Base-by-base conservation (phyloP, 2,329 filamentous ascomycete species). In the Aspergillus terreus region DNA sequence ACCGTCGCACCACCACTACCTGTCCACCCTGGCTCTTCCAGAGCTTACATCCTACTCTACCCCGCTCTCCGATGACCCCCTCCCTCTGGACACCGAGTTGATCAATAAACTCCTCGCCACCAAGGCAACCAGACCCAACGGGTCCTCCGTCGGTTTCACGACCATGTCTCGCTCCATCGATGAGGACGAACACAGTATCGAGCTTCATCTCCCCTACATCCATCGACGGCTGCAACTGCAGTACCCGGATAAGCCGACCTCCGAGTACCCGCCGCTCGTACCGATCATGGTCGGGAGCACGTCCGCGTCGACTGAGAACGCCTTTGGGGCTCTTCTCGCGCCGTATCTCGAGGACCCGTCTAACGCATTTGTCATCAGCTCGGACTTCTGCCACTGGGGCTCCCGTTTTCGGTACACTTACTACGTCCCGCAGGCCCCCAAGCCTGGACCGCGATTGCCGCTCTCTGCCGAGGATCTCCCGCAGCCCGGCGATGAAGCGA, bases 351-450 rank as follows among this genome's bases (percentile, higher is more conserved):
- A 78, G 32, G 87, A 96, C 60, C 82, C 86, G 0, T 60, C 59
- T 14, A 95, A 89, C 54, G 84, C 86, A 1, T 96, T 97, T 67
- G 81, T 99, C 54, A 81, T 97, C 57, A 94, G 88, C 69, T 96
- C 91, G 1, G 94, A 99, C 69, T 99, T 99, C 69, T 96, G 92
- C 58, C 94, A 99, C 71, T 99, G 94, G 94, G 94, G 94, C 10
- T 62, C 77, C 0, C 81, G 90, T 45, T 99, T 96, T 70, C 77
- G 81, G 50, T 99, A 97, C 70, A 89, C 85, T 25, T 87, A 87
- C 53, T 96, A 96, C 68, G 80, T 84, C 30, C 74, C 82, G 53
- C 53, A 80, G 55, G 50, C 77, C 58, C 63, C 76, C 21, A 62
- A 58, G 14, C 69, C 71, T 12, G 65, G 63, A 1, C 70, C 68